phyloP scores from a whole-genome alignment of 2,329 filamentous ascomycete genomes.

The Ophiostoma quercus region DNA sequence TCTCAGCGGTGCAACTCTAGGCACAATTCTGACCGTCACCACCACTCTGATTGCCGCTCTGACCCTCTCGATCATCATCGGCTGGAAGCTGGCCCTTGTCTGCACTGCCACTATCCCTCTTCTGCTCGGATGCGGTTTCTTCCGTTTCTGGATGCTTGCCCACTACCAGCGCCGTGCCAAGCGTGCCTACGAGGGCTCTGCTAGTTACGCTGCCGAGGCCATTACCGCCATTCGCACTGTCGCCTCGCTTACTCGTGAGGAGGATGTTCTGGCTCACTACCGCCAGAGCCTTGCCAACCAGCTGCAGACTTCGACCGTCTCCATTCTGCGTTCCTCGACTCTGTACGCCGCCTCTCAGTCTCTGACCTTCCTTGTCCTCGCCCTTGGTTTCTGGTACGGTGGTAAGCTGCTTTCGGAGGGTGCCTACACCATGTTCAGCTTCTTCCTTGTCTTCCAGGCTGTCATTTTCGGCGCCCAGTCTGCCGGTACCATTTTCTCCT shows the following conservation, averaged over 20 bases:
- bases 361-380: conserved; percentile 74
- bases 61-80: conserved; percentile 40
- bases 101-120: conserved; percentile 39
- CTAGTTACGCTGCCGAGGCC: conserved; percentile 85
- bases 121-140: conserved; percentile 39
- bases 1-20: conserved; percentile 79
- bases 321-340: conserved; percentile 67
- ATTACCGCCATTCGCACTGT: conserved; percentile 93
- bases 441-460: conserved; percentile 85
- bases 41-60: conserved; percentile 76
- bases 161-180: conserved; percentile 76
- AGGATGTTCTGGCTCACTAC: conserved; percentile 71
- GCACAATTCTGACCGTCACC: conserved; percentile 72
- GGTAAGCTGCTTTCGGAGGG: conserved; percentile 64
- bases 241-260: conserved; percentile 80
- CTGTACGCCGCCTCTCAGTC: conserved; percentile 84
- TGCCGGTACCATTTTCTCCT: conserved; percentile 82
- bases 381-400: conserved; percentile 90
- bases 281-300: conserved; percentile 61
- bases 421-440: conserved; percentile 76
- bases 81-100: conserved; percentile 43
- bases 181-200: conserved; percentile 71
- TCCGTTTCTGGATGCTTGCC: conserved; percentile 60
- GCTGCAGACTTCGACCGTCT: conserved; percentile 61
- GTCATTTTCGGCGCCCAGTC: conserved; percentile 91